phyloP scores from a whole-genome alignment of 2,329 filamentous ascomycete genomes.

The Dactylonectria macrodidyma region DNA sequence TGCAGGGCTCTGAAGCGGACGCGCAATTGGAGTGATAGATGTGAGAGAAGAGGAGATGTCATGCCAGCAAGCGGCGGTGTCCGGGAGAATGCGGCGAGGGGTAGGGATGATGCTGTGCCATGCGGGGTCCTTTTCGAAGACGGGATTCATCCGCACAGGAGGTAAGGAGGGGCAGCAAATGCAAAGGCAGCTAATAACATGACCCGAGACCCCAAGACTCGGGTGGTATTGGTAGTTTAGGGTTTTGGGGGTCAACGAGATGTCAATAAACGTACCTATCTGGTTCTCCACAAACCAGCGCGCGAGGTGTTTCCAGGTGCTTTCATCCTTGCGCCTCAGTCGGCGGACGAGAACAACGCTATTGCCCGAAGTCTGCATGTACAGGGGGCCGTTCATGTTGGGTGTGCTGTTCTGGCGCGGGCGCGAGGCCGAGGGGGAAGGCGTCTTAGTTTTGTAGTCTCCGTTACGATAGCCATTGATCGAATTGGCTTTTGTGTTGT shows the following conservation, averaged over 20 bases:
- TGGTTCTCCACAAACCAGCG: constrained; percentile 85
- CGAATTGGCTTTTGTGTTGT: constrained; percentile 11
- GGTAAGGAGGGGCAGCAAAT: background rate
- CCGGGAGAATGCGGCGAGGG: constrained; percentile 31
- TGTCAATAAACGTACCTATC: constrained; percentile 73
- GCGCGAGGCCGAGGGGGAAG: constrained; percentile 41
- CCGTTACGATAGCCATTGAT: constrained; percentile 24
- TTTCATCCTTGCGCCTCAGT: constrained; percentile 74
- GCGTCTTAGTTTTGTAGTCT: constrained; percentile 38
- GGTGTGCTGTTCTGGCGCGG: constrained; percentile 52
- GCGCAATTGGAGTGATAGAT: constrained; percentile 4
- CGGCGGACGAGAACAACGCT: constrained; percentile 70
- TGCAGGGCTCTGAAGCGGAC: constrained; percentile 26
- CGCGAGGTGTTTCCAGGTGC: constrained; percentile 72
- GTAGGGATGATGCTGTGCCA: constrained; percentile 41
- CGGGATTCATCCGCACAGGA: constrained; percentile 26
- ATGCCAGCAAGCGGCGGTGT: constrained; percentile 35
- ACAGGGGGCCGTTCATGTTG: constrained; percentile 70
- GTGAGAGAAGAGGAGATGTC: constrained; percentile 10
- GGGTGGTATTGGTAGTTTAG: constrained; percentile 26
- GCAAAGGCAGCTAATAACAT: too few species aligned
- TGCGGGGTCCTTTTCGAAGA: constrained; percentile 38
- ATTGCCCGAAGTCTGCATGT: constrained; percentile 67
- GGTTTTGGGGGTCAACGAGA: background rate
- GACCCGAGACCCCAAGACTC: background rate